Conservation (phyloP, 2,329 filamentous ascomycete genomes). For the Domatiomyces globalis region DNA sequence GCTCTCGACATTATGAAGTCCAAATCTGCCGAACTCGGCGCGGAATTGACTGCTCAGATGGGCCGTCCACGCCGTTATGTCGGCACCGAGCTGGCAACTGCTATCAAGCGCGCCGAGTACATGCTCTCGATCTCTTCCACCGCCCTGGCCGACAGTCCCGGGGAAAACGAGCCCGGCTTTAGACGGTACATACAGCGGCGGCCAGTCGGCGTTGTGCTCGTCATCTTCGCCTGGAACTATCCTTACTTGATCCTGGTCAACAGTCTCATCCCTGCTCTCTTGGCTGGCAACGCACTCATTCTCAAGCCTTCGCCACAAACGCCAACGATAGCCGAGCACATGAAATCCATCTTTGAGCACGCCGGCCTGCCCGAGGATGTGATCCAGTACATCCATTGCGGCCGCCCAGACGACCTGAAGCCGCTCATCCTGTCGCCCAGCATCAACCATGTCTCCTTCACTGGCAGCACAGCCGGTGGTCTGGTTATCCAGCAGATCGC, state of each 20-base stretch:
- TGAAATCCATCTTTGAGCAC: constrained; percentile 59
- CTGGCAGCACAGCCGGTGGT: constrained; percentile 78
- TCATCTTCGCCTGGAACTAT: constrained; percentile 97
- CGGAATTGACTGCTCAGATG: constrained; percentile 88
- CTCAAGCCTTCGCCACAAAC: constrained; percentile 93
- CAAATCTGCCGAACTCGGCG: constrained; percentile 64
- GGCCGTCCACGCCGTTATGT: constrained; percentile 82
- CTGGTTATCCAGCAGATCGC: constrained; percentile 75
- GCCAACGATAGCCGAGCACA: constrained; percentile 76
- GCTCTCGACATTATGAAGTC: constrained; percentile 57
- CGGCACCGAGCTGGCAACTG: constrained; percentile 68
- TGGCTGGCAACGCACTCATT: constrained; percentile 82
- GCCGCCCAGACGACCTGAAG: constrained; percentile 63
- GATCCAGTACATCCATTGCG: constrained; percentile 84
- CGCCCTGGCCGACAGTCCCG: constrained; percentile 55
- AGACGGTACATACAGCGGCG: constrained; percentile 80
- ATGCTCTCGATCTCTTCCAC: constrained; percentile 71
- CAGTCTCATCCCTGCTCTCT: constrained; percentile 77
- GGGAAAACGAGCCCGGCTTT: constrained; percentile 75
- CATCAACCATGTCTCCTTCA: constrained; percentile 78
- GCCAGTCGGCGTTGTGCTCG: constrained; percentile 71
- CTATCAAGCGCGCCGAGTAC: constrained; percentile 72
- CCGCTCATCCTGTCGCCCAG: constrained; percentile 61
- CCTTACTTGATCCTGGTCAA: constrained; percentile 90
- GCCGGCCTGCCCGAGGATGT: constrained; percentile 73